A percentile compares a stretch with the other conserved stretches of the same genome.
phyloP scores from a whole-genome alignment of 768 basidiomycete genomes.

The Lactifluus volemus region DNA sequence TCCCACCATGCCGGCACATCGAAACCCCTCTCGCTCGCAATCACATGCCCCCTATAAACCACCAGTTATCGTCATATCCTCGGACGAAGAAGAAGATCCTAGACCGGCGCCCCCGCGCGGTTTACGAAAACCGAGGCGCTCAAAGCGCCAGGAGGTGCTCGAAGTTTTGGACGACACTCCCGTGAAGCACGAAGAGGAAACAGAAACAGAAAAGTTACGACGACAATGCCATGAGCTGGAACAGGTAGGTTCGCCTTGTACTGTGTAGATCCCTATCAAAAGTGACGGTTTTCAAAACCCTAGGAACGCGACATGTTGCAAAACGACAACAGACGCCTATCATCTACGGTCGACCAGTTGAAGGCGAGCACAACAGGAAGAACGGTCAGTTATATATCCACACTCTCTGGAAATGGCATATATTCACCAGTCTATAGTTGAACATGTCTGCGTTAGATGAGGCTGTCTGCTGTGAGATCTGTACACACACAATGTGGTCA shows the following conservation, averaged over 20 bases:
- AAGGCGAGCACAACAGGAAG: slow-evolving; percentile 10
- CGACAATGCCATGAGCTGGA: slow-evolving; percentile 8
- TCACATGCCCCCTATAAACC: not conserved
- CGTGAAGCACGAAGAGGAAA: slow-evolving; percentile 9
- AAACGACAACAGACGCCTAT: slow-evolving; percentile 1
- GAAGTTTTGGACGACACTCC: slow-evolving; percentile 7
- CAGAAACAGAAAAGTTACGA: not conserved
- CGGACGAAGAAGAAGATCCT: slow-evolving; percentile 12
- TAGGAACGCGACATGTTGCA: slow-evolving; percentile 6
- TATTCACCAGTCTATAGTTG: not conserved
- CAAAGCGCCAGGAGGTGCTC: not conserved
- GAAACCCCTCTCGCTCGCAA: slow-evolving; percentile 4
- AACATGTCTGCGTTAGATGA: slow-evolving; percentile 37
- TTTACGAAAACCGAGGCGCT: not conserved
- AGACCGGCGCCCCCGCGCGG: not conserved
- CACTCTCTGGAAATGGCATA: not conserved
- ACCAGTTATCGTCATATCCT: slow-evolving; percentile 13
- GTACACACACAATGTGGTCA: slow-evolving; percentile 52
- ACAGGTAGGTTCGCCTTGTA: not conserved
- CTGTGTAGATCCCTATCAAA: not conserved
- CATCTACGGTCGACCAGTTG: not conserved
- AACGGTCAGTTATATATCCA: not conserved
- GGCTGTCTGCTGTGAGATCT: slow-evolving; percentile 53
- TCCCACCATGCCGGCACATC: slow-evolving; percentile 7
- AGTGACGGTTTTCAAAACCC: not conserved